Base-by-base conservation (phyloP, 2,329 filamentous ascomycete species). In the Calcarisporium arbuscula region DNA sequence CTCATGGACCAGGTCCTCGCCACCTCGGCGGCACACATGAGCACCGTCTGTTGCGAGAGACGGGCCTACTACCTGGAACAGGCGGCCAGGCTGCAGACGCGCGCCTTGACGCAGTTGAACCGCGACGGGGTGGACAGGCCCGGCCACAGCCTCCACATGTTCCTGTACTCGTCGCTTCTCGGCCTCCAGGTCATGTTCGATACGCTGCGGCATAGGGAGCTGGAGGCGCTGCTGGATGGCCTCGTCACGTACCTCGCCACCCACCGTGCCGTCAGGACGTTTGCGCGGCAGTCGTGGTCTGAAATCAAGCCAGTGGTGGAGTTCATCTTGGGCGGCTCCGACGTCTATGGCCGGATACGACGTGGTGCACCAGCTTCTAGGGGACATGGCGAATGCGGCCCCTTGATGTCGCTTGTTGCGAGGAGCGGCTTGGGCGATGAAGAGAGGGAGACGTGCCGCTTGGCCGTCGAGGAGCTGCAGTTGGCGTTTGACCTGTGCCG, bases 131-230 rank as follows among this genome's bases (percentile, higher is more conserved):
- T 22, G 27, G 19, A 30, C 2, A 25, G 41, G 5, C 38, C 42
- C 5, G 42, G 50, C 6, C 41, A 45, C 5, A 54, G 53, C 35
- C 52, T 50, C 17, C 43, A 53, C 3, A 44, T 55, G 25, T 56
- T 61, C 19, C 39, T 63, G 6, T 65, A 64, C 39, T 52, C 58
- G 5, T 46, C 52, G 6, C 25, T 55, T 14, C 40, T 63, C 1
- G 57, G 62, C 6, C 52, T 65, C n/a, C 63, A 68, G 28, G 54
- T 61, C 14, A 55, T 71, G 8, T 61, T 57, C 41, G 64, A 70
- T 26, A 56, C 57, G 4, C 51, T 67, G 18, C 50, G 58, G 16
- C 28, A 23, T 10, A 44, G 45, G 17, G 44, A 53, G 22, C 58
- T 64, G 15, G 43, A 51, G 8, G 34, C 35, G 2, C 53, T 57